Base-by-base conservation (phyloP, 371 early-diverging fungal genomes). In the Gilbertella persicaria region DNA sequence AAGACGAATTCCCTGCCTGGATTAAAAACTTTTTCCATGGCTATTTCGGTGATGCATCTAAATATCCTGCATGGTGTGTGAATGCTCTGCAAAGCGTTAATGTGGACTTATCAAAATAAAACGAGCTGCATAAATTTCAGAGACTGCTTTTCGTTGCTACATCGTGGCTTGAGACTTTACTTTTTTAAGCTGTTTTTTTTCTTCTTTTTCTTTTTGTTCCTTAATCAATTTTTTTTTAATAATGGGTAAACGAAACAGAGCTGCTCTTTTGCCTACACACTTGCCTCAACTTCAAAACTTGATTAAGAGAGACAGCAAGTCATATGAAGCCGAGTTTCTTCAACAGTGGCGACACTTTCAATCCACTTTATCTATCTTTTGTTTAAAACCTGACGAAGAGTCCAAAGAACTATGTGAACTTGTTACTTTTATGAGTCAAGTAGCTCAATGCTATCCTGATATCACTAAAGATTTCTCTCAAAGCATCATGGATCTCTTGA, bases 231-330 rank as follows among this genome's bases (percentile, higher is more conserved):
- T 37, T 30, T 12, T 28, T 26, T 49, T 17, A 24, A 50, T 23
- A 43, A 86, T 87, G 87, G 87, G 83, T 51, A 81, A 71, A 73
- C 76, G 87, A 9, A 85, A 85, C 58, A 71, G 89, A 67, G 84
- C 91, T 23, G 79, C 88, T 12, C 63, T 85, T 60, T 71, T 90
- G 63, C 86, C 87, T 12, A 88, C 76, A 39, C 96, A 98, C 77
- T 79, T 97, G 45, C 96, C 98, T 36, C 97, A 97, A 74, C 82
- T 98, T 50, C 98, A 98, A 78, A 98, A 98, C 75, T 83, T 96
- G 42, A 93, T 98, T 66, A 94, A 94, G 71, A 79, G 97, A 43
- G 98, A 98, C 71, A 86, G 94, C 10, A 66, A 68, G 52, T 95
- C 96, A 8, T 98, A 98, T 79, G 78, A 81, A 52, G 92, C 93